phyloP scores from a whole-genome alignment of 2,329 filamentous ascomycete species.

The Camillea tinctor region DNA sequence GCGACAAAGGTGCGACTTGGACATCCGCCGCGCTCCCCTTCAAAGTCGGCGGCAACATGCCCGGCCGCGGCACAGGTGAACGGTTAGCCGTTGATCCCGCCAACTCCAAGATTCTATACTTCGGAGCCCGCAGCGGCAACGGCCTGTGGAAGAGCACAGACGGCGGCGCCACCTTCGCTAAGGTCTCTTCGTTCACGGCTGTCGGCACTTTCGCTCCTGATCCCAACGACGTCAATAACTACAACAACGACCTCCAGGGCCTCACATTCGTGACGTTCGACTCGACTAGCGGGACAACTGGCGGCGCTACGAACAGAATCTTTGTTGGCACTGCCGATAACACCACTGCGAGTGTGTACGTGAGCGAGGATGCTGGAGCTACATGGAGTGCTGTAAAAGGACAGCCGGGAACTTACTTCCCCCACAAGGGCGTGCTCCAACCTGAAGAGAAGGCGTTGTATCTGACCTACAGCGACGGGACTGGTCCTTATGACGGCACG shows the following conservation, averaged over 20 bases:
- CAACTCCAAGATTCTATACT: slow-evolving; percentile 56
- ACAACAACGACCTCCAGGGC: slow-evolving; percentile 47
- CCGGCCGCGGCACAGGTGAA: slow-evolving; percentile 58
- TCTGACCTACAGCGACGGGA: slow-evolving; percentile 53
- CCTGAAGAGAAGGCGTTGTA: slow-evolving; percentile 53
- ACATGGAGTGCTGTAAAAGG: slow-evolving; percentile 51
- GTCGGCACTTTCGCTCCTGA: slow-evolving; percentile 49
- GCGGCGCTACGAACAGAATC: slow-evolving; percentile 53
- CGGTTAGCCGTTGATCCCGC: slow-evolving; percentile 57
- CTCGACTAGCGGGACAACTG: slow-evolving; percentile 44
- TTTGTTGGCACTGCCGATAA: slow-evolving; percentile 57
- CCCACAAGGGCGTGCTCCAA: slow-evolving; percentile 53
- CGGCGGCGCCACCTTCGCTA: slow-evolving; percentile 51
- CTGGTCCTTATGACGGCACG: slow-evolving; percentile 57
- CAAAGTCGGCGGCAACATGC: slow-evolving; percentile 63
- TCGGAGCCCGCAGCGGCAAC: slow-evolving; percentile 57
- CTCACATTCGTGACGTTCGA: slow-evolving; percentile 56
- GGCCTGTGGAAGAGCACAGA: slow-evolving; percentile 59
- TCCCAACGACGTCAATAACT: slow-evolving; percentile 43
- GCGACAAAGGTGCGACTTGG: slow-evolving; percentile 55
- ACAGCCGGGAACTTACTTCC: slow-evolving; percentile 51
- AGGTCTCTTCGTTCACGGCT: slow-evolving; percentile 51
- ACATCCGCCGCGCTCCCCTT: slow-evolving; percentile 49
- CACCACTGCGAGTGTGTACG: slow-evolving; percentile 50
- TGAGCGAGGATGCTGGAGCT: slow-evolving; percentile 51